phyloP scores from a whole-genome alignment of 2,329 filamentous ascomycete species.

The Alternaria gaisen region DNA sequence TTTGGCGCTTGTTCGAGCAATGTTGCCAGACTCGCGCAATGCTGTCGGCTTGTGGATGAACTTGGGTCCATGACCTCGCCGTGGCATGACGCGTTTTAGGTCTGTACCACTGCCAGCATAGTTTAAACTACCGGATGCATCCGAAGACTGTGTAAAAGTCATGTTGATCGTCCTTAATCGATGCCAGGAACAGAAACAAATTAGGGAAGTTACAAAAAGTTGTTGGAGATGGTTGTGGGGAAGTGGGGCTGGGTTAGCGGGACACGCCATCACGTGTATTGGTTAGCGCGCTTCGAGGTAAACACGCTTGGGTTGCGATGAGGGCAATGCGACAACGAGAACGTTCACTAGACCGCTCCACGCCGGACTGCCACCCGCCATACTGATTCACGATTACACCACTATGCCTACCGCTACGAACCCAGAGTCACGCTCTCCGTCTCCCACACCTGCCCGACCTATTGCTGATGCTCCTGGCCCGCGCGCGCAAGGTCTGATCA shows the following conservation, averaged over 20 bases:
- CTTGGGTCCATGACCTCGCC: not conserved
- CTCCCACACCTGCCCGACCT: constrained; percentile 63
- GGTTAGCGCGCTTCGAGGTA: constrained; percentile 25
- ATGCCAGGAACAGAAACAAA: not conserved
- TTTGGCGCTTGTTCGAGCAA: not conserved
- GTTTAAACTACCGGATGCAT: not conserved
- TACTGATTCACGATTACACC: not conserved
- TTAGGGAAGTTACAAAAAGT: not conserved
- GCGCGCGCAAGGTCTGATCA: constrained; percentile 67
- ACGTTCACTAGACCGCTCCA: not conserved
- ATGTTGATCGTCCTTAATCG: not conserved
- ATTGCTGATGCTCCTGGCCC: constrained; percentile 65
- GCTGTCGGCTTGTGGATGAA: not conserved
- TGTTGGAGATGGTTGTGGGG: constrained; percentile 1
- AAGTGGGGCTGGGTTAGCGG: constrained; percentile 9
- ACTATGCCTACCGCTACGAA: constrained; percentile 44
- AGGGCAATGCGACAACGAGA: not conserved
- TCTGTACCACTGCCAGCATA: not conserved
- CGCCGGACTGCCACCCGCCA: not conserved
- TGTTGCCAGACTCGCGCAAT: not conserved
- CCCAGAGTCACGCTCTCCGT: constrained; percentile 54
- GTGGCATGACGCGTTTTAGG: not conserved
- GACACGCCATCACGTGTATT: constrained; percentile 23
- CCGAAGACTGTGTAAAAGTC: not conserved
- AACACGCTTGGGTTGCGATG: constrained; percentile 18